Evolutionary conservation across 2,329 filamentous ascomycete genomes (phyloP), one percentile per base, ranked within the genome.

Genomic region (Colletotrichum musicola): DNA sequence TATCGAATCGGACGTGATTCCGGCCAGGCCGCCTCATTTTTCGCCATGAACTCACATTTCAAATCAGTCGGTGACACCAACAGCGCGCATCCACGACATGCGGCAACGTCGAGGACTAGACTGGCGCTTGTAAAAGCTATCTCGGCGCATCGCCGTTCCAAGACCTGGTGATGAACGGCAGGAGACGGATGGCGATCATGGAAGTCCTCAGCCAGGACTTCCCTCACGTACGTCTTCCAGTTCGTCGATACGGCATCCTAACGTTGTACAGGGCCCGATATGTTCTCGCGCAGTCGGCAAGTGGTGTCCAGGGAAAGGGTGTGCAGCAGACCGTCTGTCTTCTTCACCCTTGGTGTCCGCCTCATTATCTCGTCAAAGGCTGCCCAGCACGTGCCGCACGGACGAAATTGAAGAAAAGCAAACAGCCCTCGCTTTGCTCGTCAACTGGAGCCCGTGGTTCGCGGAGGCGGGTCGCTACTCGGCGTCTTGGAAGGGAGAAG

Each of bases 351-450:
- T 49, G 14, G 46, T 42, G 54, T 58, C 13, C 10, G 27, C 20
- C 47, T 22, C n/a, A 20, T 57, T 47, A 22, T 16, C 30, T 35
- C 42, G 30, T 38, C 49, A 47, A 22, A 27, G 14, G 10, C 30
- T 63, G 54, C 27, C 20, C 56, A 55, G 30, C 62, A 65, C 62
- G 55, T 65, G 62, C 55, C 42, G 18, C 49, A 10, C 22, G 56
- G 30, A 30, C 22, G 30, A 38, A 65, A 35, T 10, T 35, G 7
- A 10, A 35, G 30, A 35, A 62, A 60, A 65, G 55, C 42, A 68
- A 65, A 40, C 13, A 55, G 38, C n/a, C 7, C 14, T 65, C 16
- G 49, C 30, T 42, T 65, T 60, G 54, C 25, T 44, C 27, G 35
- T 35, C 27, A 27, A 14, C 30, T n/a, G 10, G 16, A 60, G 25